These are phyloP conservation scores for Leccinum incarnatum DNA, from an alignment of 768 basidiomycete species.

Conservation along the genomic window DNA sequence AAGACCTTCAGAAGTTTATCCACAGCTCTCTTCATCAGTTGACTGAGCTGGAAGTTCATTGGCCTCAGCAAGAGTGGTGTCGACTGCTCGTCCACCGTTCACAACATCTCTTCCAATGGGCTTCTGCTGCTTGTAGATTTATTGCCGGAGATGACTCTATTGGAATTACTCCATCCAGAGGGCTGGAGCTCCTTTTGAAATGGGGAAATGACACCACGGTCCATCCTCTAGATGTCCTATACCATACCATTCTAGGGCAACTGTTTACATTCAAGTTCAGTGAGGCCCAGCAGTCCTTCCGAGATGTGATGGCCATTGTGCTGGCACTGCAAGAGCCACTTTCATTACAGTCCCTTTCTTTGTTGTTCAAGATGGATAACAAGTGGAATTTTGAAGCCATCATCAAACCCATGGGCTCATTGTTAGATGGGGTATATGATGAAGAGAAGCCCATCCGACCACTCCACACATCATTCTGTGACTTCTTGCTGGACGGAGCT, in stretches of 20 bases:
- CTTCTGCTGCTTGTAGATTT: background rate
- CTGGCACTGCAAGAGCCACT: background rate
- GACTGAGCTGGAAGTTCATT: background rate
- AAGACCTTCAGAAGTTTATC: background rate
- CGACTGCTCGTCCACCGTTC: background rate
- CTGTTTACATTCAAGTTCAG: background rate
- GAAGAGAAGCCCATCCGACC: too few relatives aligned
- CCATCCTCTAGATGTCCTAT: background rate
- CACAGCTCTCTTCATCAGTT: background rate
- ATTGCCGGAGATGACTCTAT: background rate
- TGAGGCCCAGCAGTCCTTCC: background rate
- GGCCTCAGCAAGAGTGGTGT: background rate
- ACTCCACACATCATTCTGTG: too few relatives aligned
- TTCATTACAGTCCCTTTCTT: background rate
- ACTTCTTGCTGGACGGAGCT: too few relatives aligned
- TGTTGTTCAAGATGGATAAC: background rate
- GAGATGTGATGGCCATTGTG: background rate
- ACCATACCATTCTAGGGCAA: background rate
- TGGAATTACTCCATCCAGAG: background rate
- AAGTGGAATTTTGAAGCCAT: too few relatives aligned
- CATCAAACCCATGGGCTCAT: too few relatives aligned
- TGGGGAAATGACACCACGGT: background rate
- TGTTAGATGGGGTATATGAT: too few relatives aligned
- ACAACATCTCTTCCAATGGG: background rate
- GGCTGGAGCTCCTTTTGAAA: background rate